Conservation (phyloP, 1,139 yeast genomes). For the Magnusiomyces suaveolens region DNA sequence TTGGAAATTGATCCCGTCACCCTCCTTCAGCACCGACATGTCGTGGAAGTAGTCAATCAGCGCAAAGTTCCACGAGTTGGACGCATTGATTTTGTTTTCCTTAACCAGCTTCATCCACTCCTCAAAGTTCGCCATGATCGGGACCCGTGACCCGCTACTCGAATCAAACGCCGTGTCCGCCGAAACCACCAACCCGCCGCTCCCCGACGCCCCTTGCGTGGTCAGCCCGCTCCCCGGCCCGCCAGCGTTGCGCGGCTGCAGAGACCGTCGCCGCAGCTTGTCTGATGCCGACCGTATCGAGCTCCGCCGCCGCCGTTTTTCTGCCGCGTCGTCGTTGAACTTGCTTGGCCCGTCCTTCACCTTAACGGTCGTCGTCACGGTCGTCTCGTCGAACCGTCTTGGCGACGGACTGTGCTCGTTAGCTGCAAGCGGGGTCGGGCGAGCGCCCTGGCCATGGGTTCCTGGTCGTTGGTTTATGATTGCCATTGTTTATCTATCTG, state of each 20-base stretch:
- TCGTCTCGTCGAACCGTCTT: too few relatives aligned
- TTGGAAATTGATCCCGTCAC: slow-evolving; percentile 61
- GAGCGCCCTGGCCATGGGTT: too few relatives aligned
- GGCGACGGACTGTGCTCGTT: too few relatives aligned
- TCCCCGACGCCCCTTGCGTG: too few relatives aligned
- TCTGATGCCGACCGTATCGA: slow-evolving; percentile 8
- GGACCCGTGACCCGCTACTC: too few relatives aligned
- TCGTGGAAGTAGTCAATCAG: slow-evolving; percentile 81
- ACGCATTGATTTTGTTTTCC: slow-evolving; percentile 51
- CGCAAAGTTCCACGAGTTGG: slow-evolving; percentile 71
- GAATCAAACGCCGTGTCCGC: too few relatives aligned
- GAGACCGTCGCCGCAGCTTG: slow-evolving; percentile 2
- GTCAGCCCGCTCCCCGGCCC: too few relatives aligned
- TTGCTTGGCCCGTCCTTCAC: too few relatives aligned
- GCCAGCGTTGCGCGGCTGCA: not conserved
- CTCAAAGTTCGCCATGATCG: slow-evolving; percentile 59
- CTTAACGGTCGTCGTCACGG: too few relatives aligned
- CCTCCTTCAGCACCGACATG: slow-evolving; percentile 48
- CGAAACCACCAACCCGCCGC: not conserved
- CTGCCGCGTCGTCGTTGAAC: slow-evolving; percentile 28
- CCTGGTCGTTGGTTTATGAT: too few relatives aligned
- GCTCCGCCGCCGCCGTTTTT: slow-evolving; percentile 23
- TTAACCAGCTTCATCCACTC: slow-evolving; percentile 89
- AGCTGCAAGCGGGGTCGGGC: too few relatives aligned
- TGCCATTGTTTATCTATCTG: too few relatives aligned